These are phyloP conservation scores for Striga asiatica DNA, from an alignment of 257 asterid species.

Conservation along the genomic window DNA sequence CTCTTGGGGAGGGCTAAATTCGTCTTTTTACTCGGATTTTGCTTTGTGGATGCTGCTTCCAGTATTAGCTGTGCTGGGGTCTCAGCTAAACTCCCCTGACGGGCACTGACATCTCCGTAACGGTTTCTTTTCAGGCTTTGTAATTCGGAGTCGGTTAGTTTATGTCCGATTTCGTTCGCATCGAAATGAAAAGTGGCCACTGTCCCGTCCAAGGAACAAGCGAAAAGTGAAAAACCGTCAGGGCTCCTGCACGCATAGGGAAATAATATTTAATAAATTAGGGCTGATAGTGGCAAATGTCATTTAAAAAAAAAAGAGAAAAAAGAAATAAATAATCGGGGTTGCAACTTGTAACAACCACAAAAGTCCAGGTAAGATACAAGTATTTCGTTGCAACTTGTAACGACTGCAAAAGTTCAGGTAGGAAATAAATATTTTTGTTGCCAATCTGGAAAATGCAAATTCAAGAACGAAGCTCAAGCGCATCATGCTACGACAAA, in stretches of 20 bases:
- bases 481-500: not conserved
- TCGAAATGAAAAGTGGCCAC: conserved; percentile 82
- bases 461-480: not conserved
- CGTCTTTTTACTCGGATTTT: conserved; percentile 35
- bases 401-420: too few species aligned
- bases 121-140: conserved; percentile 76
- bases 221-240: conserved; percentile 87
- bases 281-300: too few species aligned
- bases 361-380: too few species aligned
- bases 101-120: conserved; percentile 80
- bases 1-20: conserved; percentile 24
- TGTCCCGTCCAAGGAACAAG: conserved; percentile 94
- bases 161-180: conserved; percentile 61
- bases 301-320: too few species aligned
- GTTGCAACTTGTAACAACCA: too few species aligned
- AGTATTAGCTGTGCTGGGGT: conserved; percentile 85
- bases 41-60: conserved; percentile 79
- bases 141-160: conserved; percentile 66
- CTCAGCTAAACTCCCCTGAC: conserved; percentile 81
- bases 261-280: too few species aligned
- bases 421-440: too few species aligned
- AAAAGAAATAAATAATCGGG: too few species aligned
- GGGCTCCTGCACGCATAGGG: conserved; percentile 99
- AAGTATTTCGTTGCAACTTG: too few species aligned
- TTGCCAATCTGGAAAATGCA: too few species aligned